Evolutionary conservation across 176 grass and related monocot species (phyloP), one percentile per base, ranked within the genome.

Genomic region (Oryza australiensis): DNA sequence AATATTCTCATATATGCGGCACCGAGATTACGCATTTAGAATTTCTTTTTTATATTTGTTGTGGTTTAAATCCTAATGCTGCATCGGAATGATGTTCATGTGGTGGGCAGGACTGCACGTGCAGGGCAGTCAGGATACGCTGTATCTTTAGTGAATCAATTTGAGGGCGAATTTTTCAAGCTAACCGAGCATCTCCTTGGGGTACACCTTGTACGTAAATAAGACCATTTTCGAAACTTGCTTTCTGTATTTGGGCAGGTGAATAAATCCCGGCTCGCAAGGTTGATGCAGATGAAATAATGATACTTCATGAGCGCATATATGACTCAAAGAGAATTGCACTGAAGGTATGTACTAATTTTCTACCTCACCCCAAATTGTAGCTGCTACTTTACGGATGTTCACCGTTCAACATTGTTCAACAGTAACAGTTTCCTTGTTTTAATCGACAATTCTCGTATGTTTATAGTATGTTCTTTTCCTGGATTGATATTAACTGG

Each of bases 31-130:
- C 87, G 64, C 26, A 42, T 49, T 64, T 82, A 23, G 63, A 29
- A 29, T 29, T 37, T 40, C 1, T 26, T 34, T 73, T 63, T 70
- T 16, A 12, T 16, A 12, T 0, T 79, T 29, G 11, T 43, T 43
- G 41, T 43, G 14, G 83, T 34, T 81, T 34, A 65, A 67, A 48
- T 28, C 15, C 53, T 68, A 43, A 26, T 63, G 10, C 60, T 77
- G 29, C 14, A 18, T 22, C 24, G 5, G n/a, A 81, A 84, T 91
- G 40, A 98, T 79, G 82, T 98, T 62, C 96, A 98, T 95, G 90
- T 90, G 60, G 96, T 95, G 11, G 96, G 96, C 71, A 95, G 96
- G 84, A 98, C 95, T 62, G 92, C 95, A 67, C 92, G 96, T 82
- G 93, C 96, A 64, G 93, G 96, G 65, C 82, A 75, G 14, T 93